Evolutionary conservation across 768 basidiomycete genomes (phyloP), one percentile per base, ranked within the genome.

Genomic region (Mycena latifolia): DNA sequence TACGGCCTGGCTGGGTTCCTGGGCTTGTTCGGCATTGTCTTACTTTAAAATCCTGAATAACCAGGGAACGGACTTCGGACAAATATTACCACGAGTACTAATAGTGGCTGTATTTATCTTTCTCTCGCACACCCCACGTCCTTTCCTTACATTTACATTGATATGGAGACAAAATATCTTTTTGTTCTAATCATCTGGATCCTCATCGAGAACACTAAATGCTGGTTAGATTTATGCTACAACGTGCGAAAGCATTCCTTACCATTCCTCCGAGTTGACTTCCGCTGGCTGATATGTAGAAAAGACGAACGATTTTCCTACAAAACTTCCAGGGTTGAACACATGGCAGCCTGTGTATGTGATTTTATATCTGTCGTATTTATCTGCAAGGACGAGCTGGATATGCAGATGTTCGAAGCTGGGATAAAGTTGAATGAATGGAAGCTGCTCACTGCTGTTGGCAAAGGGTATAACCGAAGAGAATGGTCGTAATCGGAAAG

Each of bases 321-420:
- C 83, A 75, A 99, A 98, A 54, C 92, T 90, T 22, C 98, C 96
- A 0, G 98, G 98, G 76, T 99, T 99, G 84, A 99, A 96, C 28
- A 99, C 98, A 78, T 99, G 98, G 72, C 98, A 99, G 14, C 95
- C 95, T 63, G 96, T 96, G 76, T 99, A 99, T 1, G 96, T 99
- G 69, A 98, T 84, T 72, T 98, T 95, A 77, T 95, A 99, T 51
- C 92, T 88, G 75, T 98, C 96, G 74, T 98, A 98, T 78, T 92
- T 96, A 80, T 99, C 98, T 1, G 98, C 98, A 15, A 99, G 86
- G 33, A 99, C 84, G 22, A 98, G 84, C 96, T 98, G 66, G 20
- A 61, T 28, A 53, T 1, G 24, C 41, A 47, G 28, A 14, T 25
- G 46, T 41, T 56, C 24, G 28, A 5, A 41, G 14, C 10, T 24